These are phyloP conservation scores for Diaporthe australafricana DNA, from an alignment of 2,329 filamentous ascomycete genomes.

Conservation along the genomic window DNA sequence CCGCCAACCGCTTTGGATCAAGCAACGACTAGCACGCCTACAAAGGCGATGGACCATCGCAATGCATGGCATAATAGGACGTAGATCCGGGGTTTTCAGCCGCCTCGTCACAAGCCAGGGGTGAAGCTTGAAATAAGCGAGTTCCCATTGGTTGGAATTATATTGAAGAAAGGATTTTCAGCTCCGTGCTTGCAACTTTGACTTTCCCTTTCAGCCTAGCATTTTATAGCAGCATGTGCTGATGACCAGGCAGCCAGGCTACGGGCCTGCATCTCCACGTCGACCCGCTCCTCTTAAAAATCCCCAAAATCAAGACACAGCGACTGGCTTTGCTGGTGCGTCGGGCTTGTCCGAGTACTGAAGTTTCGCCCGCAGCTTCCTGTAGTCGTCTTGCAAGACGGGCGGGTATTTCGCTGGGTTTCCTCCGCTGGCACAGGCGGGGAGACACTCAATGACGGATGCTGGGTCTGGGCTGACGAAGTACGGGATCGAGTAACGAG, in stretches of 20 bases:
- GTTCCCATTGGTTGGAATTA: background rate
- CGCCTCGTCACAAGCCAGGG: background rate
- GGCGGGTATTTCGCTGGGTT: constrained; percentile 62
- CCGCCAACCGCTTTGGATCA: background rate
- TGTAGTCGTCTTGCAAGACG: constrained; percentile 36
- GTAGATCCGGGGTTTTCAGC: too few relatives aligned
- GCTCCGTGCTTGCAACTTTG: background rate
- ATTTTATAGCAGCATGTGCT: background rate
- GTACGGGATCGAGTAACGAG: constrained; percentile 69
- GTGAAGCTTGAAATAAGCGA: background rate
- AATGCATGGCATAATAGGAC: background rate
- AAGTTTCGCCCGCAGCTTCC: constrained; percentile 34
- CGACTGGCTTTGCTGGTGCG: background rate
- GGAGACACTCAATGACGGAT: constrained; percentile 62
- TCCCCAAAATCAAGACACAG: background rate
- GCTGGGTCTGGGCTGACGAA: constrained; percentile 63
- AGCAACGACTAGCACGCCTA: background rate
- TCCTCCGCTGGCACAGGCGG: constrained; percentile 53
- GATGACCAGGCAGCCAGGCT: background rate
- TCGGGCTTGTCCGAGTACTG: constrained; percentile 35
- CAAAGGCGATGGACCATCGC: background rate
- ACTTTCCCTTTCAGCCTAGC: background rate
- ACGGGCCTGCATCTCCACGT: background rate
- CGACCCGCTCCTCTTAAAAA: background rate
- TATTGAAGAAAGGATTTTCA: background rate